A percentile compares a stretch with the other conserved stretches of the same genome.
phyloP scores from a whole-genome alignment of 371 early-diverging fungal genomes.

The Spraguea lophii region DNA sequence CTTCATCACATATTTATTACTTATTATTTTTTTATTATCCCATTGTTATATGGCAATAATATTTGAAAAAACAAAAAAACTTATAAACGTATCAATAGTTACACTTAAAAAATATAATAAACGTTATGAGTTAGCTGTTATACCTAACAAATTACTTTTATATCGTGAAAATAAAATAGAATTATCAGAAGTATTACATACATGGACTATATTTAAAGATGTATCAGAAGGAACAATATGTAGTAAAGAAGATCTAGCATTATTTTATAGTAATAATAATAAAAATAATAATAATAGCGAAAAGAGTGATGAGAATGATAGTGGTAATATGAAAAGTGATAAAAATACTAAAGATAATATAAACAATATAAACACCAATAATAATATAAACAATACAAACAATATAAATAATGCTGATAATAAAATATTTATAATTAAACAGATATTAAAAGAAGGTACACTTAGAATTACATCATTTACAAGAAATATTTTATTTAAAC shows the following conservation, averaged over 20 bases:
- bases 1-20: too few species aligned
- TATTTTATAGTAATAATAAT: slow-evolving; percentile 10
- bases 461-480: slow-evolving; percentile 30
- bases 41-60: too few species aligned
- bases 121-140: slow-evolving; percentile 29
- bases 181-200: slow-evolving; percentile 19
- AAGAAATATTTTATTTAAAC: slow-evolving; percentile 20
- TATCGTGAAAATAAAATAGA: slow-evolving; percentile 22
- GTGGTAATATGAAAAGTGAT: too few species aligned
- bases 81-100: slow-evolving; percentile 35
- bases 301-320: too few species aligned
- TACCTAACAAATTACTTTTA: slow-evolving; percentile 43
- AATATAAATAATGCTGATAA: too few species aligned
- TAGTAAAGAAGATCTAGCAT: too few species aligned
- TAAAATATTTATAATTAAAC: slow-evolving; percentile 27
- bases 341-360: too few species aligned
- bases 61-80: slow-evolving; percentile 20
- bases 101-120: slow-evolving; percentile 29
- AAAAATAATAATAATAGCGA: background rate
- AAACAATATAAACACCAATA: too few species aligned
- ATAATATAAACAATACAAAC: too few species aligned
- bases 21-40: too few species aligned
- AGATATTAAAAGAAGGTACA: slow-evolving; percentile 29
- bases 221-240: slow-evolving; percentile 33
- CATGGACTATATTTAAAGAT: slow-evolving; percentile 26